These are phyloP conservation scores for Saturnispora saitoi DNA, from an alignment of 805 yeast genomes.

Conservation along the genomic window DNA sequence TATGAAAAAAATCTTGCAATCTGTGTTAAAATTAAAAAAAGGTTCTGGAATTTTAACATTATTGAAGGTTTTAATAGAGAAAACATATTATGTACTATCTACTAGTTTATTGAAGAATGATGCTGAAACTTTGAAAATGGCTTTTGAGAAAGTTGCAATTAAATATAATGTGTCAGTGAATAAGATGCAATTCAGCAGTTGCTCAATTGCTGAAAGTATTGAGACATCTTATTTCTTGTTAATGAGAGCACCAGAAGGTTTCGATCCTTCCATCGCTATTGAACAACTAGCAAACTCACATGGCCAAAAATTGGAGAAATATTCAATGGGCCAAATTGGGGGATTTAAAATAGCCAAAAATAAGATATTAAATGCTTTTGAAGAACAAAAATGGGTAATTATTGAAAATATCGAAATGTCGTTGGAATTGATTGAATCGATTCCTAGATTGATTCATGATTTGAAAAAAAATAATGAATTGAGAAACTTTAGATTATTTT, in stretches of 20 bases:
- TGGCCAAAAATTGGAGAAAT: slow-evolving; percentile 28
- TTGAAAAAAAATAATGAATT: slow-evolving; percentile 16
- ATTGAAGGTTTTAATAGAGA: slow-evolving; percentile 33
- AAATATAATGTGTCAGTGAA: neutral
- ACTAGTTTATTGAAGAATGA: slow-evolving; percentile 40
- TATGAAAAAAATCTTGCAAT: slow-evolving; percentile 28
- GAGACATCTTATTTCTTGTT: slow-evolving; percentile 34
- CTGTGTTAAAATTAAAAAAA: slow-evolving; percentile 16
- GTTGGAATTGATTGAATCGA: slow-evolving; percentile 46
- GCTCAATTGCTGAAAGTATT: slow-evolving; percentile 15
- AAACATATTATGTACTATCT: slow-evolving; percentile 37
- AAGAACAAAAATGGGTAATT: slow-evolving; percentile 59
- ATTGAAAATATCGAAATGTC: slow-evolving; percentile 79
- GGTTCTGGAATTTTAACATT: neutral
- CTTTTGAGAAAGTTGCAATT: slow-evolving; percentile 17
- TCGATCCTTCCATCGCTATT: slow-evolving; percentile 57
- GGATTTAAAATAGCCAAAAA: slow-evolving; percentile 48
- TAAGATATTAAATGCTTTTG: slow-evolving; percentile 39
- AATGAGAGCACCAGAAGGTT: slow-evolving; percentile 50
- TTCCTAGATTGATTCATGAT: slow-evolving; percentile 39
- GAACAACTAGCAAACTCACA: slow-evolving; percentile 32
- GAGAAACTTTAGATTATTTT: slow-evolving; percentile 44
- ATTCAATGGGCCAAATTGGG: slow-evolving; percentile 73
- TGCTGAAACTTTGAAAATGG: slow-evolving; percentile 33
- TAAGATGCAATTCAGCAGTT: slow-evolving; percentile 15